Base-by-base conservation (phyloP, 2,329 filamentous ascomycete species). In the Clonostachys rhizophaga region DNA sequence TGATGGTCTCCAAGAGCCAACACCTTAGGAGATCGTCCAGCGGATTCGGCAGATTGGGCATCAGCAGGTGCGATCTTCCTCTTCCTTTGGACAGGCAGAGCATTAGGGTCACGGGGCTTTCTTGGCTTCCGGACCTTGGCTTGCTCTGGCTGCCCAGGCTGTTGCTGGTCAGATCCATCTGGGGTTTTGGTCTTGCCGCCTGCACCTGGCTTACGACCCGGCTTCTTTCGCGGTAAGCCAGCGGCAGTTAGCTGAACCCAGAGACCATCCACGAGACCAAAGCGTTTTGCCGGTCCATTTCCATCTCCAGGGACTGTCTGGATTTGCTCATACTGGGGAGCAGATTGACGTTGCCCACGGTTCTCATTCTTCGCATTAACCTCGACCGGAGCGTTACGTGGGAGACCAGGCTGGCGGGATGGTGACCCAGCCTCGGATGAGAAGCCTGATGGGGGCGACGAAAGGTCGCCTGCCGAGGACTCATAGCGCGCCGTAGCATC, bases 131-230 rank as follows among this genome's bases (percentile, higher is more conserved):
- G 75, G 46, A 66, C 67, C 60, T 81, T 80, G 54, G 70, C 62
- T 18, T 68, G 67, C 13, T 76, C 70, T 18, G 50, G 34, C 16
- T 47, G 42, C 16, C 42, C 34, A 9, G 42, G 40, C 34, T 49
- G 17, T 16, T 49, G 47, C 14, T 45, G 49, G 16, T 68, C 64
- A 45, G 64, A 64, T 43, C 65, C 67, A 49, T 67, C 63, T 45
- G 64, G 60, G 46, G 59, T 59, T 60, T 69, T 72, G 48, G 65
- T 63, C 55, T 75, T 77, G 43, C 74, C 63, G 47, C 67, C 75
- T 50, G 69, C 79, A 58, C 75, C 86, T 57, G 82, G 80, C 59
- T 86, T 86, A 44, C 82, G 76, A 18, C 81, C 81, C 17, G 81
- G 80, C 66, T 85, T 86, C 65, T 83, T 83, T 5, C 81, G 67